Conservation (phyloP, 176 grass and related monocot species). For the Lolium rigidum region DNA sequence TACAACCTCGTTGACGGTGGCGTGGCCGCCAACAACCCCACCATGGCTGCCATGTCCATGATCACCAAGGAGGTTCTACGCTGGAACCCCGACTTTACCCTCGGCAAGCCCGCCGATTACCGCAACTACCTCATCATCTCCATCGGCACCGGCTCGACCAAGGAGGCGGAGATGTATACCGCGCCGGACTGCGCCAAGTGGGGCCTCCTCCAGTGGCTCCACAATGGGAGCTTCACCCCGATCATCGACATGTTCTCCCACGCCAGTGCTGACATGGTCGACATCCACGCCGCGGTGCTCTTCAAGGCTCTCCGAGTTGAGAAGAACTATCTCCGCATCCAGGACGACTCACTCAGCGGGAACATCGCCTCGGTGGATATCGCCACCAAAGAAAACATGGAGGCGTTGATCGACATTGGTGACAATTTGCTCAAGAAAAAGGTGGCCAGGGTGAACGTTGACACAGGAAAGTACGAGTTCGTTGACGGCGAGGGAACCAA, state of each 20-base stretch:
- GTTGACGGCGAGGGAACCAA: conserved; percentile 50
- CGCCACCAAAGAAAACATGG: conserved; percentile 71
- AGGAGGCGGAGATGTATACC: conserved; percentile 32
- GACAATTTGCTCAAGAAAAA: conserved; percentile 42
- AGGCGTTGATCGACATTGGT: conserved; percentile 55
- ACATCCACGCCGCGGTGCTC: background rate
- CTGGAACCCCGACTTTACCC: conserved; percentile 48
- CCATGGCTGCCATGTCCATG: background rate
- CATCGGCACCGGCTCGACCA: conserved; percentile 54
- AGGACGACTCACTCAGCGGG: conserved; percentile 60
- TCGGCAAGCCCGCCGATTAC: conserved; percentile 41
- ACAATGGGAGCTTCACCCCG: conserved; percentile 43
- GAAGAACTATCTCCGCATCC: conserved; percentile 51
- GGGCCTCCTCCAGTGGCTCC: conserved; percentile 23
- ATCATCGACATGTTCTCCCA: conserved; percentile 71
- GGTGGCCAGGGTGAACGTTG: conserved; percentile 64
- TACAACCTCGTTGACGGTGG: conserved; percentile 72
- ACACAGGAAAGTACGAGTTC: conserved; percentile 42
- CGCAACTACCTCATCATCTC: conserved; percentile 65
- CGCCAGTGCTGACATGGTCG: conserved; percentile 70
- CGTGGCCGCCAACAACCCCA: conserved; percentile 6
- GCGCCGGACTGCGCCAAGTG: conserved; percentile 33
- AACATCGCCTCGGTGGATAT: conserved; percentile 57
- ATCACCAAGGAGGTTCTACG: conserved; percentile 51
- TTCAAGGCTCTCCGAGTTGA: too few species aligned